Conservation (phyloP, 495 filamentous ascomycete genomes). For the Talaromyces nanjingensis region DNA sequence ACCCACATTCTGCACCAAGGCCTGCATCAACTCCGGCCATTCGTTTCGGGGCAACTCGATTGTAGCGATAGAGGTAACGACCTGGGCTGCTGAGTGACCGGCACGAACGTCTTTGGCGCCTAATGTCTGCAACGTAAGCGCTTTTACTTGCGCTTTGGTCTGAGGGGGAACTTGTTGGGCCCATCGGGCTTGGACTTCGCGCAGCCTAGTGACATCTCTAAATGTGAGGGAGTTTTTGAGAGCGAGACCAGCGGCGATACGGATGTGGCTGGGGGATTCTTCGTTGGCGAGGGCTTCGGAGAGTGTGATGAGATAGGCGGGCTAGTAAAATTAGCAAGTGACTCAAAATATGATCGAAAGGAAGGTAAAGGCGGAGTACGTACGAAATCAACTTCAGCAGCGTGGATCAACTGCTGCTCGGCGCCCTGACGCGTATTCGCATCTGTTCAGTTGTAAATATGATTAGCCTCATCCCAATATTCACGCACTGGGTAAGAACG, state of each 20-base stretch:
- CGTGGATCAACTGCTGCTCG: constrained; percentile 88
- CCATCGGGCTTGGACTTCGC: constrained; percentile 88
- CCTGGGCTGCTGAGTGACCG: constrained; percentile 84
- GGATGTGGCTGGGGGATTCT: constrained; percentile 68
- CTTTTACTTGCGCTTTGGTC: constrained; percentile 80
- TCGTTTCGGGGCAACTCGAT: constrained; percentile 90
- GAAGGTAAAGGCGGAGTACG: constrained; percentile 30
- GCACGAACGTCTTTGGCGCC: constrained; percentile 67
- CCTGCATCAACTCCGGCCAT: constrained; percentile 92
- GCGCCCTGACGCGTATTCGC: constrained; percentile 79
- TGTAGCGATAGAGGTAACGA: constrained; percentile 87
- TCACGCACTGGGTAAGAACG: neutral
- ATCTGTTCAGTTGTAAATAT: constrained; percentile 49
- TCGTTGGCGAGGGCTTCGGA: constrained; percentile 92
- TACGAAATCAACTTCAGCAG: constrained; percentile 92
- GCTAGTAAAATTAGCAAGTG: constrained; percentile 41
- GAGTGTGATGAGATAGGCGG: constrained; percentile 83
- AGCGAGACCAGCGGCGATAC: constrained; percentile 89
- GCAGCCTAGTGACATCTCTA: constrained; percentile 78
- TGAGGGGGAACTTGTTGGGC: constrained; percentile 66
- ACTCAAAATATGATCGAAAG: constrained; percentile 13
- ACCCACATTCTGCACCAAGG: constrained; percentile 85
- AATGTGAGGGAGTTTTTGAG: constrained; percentile 95
- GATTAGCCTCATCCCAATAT: neutral
- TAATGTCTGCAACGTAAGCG: constrained; percentile 78